phyloP scores from a whole-genome alignment of 176 grass and related monocot species.

The Saccharum spontaneum region DNA sequence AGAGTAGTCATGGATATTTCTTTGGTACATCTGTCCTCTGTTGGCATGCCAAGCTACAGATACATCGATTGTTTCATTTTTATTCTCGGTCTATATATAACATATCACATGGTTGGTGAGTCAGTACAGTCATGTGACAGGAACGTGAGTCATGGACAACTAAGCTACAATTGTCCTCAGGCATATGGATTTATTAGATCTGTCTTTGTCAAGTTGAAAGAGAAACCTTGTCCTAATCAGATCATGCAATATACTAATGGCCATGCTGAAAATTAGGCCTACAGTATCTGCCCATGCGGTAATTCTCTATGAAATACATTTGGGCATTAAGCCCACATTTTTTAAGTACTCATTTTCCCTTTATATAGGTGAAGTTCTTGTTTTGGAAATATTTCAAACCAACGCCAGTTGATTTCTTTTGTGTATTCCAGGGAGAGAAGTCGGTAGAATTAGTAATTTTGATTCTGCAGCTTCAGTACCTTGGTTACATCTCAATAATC shows the following conservation, averaged over 20 bases:
- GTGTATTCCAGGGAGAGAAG: background rate
- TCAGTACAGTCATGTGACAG: conserved; percentile 24
- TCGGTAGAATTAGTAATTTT: too few species aligned
- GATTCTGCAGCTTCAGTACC: too few species aligned
- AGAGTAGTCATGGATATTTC: background rate
- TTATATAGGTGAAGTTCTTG: background rate
- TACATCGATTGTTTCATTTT: background rate
- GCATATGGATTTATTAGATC: conserved; percentile 8
- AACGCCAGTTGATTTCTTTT: background rate
- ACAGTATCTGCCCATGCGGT: background rate
- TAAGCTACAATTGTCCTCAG: background rate
- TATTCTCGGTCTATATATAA: background rate
- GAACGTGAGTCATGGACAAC: conserved; percentile 20
- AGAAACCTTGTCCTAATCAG: conserved; percentile 28
- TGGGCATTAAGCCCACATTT: background rate
- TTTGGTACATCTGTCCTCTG: background rate
- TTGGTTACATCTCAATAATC: background rate
- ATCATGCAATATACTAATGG: background rate
- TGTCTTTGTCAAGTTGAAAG: conserved; percentile 18
- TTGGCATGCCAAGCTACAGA: background rate
- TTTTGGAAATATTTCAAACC: background rate
- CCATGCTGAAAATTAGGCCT: background rate
- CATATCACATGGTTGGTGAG: conserved; percentile 24
- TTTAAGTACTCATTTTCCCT: background rate
- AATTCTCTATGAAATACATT: background rate